A percentile compares a stretch with the other conserved stretches of the same genome.
phyloP scores from a whole-genome alignment of 2,329 filamentous ascomycete genomes.

The Sporothrix inflata region DNA sequence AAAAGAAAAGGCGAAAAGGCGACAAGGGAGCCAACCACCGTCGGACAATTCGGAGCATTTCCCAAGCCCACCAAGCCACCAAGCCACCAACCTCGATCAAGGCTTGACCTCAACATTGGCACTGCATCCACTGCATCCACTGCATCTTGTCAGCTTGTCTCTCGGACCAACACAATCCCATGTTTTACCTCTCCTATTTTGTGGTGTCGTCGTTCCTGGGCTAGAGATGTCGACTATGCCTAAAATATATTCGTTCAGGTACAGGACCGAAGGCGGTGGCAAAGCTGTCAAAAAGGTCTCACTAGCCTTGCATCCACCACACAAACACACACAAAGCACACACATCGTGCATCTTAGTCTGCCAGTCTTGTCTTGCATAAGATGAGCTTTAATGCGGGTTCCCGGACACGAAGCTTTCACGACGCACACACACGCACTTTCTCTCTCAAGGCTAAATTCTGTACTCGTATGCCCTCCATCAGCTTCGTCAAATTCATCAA shows the following conservation, averaged over 20 bases:
- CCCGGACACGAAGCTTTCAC: background rate
- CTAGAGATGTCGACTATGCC: background rate
- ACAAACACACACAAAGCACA: background rate
- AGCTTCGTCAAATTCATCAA: background rate
- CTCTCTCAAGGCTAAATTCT: background rate
- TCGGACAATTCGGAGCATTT: conserved; percentile 17
- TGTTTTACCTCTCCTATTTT: background rate
- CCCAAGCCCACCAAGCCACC: background rate
- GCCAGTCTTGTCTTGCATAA: background rate
- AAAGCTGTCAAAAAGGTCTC: background rate
- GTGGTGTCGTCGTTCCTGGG: background rate
- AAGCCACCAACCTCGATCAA: background rate
- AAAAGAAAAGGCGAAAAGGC: background rate
- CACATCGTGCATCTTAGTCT: background rate
- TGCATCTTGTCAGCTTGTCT: background rate
- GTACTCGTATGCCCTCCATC: background rate
- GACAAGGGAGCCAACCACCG: background rate
- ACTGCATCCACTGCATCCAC: background rate
- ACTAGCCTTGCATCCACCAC: background rate
- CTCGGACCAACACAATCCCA: background rate
- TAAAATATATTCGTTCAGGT: background rate
- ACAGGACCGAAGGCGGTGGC: background rate
- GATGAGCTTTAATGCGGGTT: conserved; percentile 2
- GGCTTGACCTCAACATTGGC: background rate
- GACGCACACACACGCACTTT: background rate